These are phyloP conservation scores for Murraya koenigii DNA, from an alignment of 345 rosid species.

Conservation along the genomic window DNA sequence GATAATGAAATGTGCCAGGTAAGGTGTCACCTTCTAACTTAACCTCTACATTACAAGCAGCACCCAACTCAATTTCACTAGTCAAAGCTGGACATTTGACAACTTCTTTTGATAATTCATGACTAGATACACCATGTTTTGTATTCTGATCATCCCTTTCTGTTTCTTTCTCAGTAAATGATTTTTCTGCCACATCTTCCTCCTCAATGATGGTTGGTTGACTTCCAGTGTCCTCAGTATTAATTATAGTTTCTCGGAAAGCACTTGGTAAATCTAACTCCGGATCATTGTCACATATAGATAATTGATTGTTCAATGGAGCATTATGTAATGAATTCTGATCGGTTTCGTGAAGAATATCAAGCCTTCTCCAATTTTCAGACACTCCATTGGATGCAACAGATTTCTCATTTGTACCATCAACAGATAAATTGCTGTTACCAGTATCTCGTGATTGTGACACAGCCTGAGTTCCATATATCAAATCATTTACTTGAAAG, in stretches of 20 bases:
- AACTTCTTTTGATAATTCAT: slow-evolving; percentile 27
- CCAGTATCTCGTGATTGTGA: slow-evolving; percentile 20
- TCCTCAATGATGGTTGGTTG: slow-evolving; percentile 9
- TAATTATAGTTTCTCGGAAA: slow-evolving; percentile 9
- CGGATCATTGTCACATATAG: slow-evolving; percentile 8
- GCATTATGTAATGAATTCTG: slow-evolving; percentile 18
- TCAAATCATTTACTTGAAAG: slow-evolving; percentile 44
- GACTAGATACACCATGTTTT: slow-evolving; percentile 19
- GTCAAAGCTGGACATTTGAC: neutral
- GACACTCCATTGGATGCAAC: slow-evolving; percentile 21
- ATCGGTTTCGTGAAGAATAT: slow-evolving; percentile 21
- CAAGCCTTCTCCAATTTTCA: slow-evolving; percentile 10
- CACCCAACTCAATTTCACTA: neutral
- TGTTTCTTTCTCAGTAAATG: neutral
- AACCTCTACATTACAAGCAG: neutral
- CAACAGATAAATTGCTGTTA: slow-evolving; percentile 5
- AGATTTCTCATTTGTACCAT: slow-evolving; percentile 23
- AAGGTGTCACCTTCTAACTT: slow-evolving; percentile 4
- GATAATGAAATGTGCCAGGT: slow-evolving; percentile 10
- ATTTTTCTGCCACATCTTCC: slow-evolving; percentile 14
- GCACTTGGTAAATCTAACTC: slow-evolving; percentile 10
- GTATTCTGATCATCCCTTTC: slow-evolving; percentile 21
- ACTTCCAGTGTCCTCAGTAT: slow-evolving; percentile 23
- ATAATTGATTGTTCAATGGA: slow-evolving; percentile 8
- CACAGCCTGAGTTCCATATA: slow-evolving; percentile 30